These are phyloP conservation scores for Cutaneotrichosporon cutaneum DNA, from an alignment of 1,284 basidiomycete genomes.

Conservation along the genomic window DNA sequence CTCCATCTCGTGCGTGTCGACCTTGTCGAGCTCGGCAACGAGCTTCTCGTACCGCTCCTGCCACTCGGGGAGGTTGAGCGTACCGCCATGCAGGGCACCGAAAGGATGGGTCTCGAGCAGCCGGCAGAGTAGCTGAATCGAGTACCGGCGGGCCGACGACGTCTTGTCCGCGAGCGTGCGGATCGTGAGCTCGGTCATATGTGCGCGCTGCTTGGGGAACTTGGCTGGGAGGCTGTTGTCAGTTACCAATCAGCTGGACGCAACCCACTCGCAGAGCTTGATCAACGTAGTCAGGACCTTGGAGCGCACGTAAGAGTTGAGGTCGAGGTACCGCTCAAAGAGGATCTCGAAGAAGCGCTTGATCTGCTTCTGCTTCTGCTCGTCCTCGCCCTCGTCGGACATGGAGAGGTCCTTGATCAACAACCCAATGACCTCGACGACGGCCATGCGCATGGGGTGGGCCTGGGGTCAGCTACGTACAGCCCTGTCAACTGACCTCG, in stretches of 20 bases:
- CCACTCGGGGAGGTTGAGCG: constrained; percentile 72
- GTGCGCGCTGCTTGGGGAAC: constrained; percentile 81
- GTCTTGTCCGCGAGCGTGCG: constrained; percentile 87
- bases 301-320: constrained; percentile 85
- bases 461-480: constrained; percentile 58
- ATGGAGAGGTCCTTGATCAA: constrained; percentile 74
- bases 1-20: constrained; percentile 60
- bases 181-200: constrained; percentile 72
- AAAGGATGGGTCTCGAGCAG: constrained; percentile 89
- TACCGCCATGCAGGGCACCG: constrained; percentile 78
- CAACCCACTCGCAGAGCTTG: constrained; percentile 63
- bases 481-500: constrained; percentile 62
- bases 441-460: constrained; percentile 91
- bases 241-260: background rate
- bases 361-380: constrained; percentile 76
- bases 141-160: constrained; percentile 79
- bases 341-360: constrained; percentile 78
- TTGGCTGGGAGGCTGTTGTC: constrained; percentile 66
- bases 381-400: constrained; percentile 60
- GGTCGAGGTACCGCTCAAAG: constrained; percentile 81
- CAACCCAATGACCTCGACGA: constrained; percentile 79
- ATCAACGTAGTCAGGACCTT: constrained; percentile 78
- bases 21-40: constrained; percentile 59
- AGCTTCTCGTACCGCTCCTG: constrained; percentile 64
- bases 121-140: constrained; percentile 73